Percentiles rank a stretch among this genome's conserved stretches.
phyloP scores from a whole-genome alignment of 1,284 basidiomycete species.

The Butyriboletus appendiculatus region DNA sequence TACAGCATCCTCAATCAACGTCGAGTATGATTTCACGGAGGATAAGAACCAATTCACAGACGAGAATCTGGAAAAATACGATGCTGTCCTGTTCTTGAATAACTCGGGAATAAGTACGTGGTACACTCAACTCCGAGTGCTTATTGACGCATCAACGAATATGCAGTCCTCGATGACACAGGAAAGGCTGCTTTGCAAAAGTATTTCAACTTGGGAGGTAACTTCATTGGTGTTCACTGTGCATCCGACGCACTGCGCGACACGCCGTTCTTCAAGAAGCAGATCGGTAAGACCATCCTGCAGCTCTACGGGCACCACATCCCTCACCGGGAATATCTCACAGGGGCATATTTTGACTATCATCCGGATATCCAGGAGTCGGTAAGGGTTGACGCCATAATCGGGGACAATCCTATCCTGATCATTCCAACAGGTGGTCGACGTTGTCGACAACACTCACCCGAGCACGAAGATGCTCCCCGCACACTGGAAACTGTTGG shows the following conservation, averaged over 20 bases:
- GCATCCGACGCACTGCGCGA: constrained; percentile 70
- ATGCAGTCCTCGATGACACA: constrained; percentile 52
- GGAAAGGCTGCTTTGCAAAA: constrained; percentile 57
- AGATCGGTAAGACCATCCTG: constrained; percentile 33
- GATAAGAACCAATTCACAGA: constrained; percentile 53
- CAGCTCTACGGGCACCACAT: neutral
- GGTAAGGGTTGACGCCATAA: constrained; percentile 28
- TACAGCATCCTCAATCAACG: constrained; percentile 43
- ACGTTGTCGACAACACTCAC: constrained; percentile 52
- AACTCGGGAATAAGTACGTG: constrained; percentile 59
- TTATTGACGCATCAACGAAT: constrained; percentile 5
- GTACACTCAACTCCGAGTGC: neutral
- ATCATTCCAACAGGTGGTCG: constrained; percentile 44
- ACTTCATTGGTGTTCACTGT: constrained; percentile 69
- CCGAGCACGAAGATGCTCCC: constrained; percentile 61
- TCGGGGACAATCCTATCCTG: neutral
- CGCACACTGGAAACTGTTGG: constrained; percentile 50
- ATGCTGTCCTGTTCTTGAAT: constrained; percentile 61
- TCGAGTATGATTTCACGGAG: constrained; percentile 59
- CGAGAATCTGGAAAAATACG: constrained; percentile 48
- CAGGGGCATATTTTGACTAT: constrained; percentile 66
- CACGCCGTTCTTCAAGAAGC: constrained; percentile 58
- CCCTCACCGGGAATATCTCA: constrained; percentile 23
- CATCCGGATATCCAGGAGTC: constrained; percentile 62
- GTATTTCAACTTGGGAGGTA: constrained; percentile 70